phyloP scores from a whole-genome alignment of 345 rosid genomes.

The Euphorbia lathyris region DNA sequence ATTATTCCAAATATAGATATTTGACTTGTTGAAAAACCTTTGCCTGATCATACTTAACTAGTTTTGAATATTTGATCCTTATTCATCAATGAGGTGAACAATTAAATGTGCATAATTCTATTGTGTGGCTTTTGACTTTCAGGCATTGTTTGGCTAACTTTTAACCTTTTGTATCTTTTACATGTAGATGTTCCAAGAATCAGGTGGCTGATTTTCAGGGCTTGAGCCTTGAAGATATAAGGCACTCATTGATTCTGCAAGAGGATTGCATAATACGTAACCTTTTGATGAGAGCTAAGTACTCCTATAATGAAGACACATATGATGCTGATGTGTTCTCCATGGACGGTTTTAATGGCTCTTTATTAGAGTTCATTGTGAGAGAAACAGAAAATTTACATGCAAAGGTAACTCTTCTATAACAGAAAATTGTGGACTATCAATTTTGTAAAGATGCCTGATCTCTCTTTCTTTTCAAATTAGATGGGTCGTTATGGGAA shows the following conservation, averaged over 20 bases:
- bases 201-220: constrained; percentile 67
- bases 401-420: constrained; percentile 42
- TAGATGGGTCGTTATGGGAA: constrained; percentile 75
- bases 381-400: constrained; percentile 84
- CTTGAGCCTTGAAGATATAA: constrained; percentile 63
- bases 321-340: constrained; percentile 61
- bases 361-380: constrained; percentile 72
- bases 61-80: not conserved
- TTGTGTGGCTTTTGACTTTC: not conserved
- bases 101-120: not conserved
- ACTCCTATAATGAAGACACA: constrained; percentile 64
- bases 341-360: constrained; percentile 66
- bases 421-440: not conserved
- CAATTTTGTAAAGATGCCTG: not conserved
- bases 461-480: not conserved
- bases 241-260: constrained; percentile 66
- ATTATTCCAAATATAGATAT: not conserved
- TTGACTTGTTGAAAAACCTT: not conserved
- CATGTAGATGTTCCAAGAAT: constrained; percentile 40
- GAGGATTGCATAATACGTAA: constrained; percentile 77
- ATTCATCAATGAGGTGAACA: not conserved
- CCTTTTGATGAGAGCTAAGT: constrained; percentile 71
- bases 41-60: too few species aligned
- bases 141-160: not conserved
- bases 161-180: too few species aligned